A percentile compares a stretch with the other conserved stretches of the same genome.
phyloP scores from a whole-genome alignment of 1,284 basidiomycete species.

The Ceratobasidium sp. region DNA sequence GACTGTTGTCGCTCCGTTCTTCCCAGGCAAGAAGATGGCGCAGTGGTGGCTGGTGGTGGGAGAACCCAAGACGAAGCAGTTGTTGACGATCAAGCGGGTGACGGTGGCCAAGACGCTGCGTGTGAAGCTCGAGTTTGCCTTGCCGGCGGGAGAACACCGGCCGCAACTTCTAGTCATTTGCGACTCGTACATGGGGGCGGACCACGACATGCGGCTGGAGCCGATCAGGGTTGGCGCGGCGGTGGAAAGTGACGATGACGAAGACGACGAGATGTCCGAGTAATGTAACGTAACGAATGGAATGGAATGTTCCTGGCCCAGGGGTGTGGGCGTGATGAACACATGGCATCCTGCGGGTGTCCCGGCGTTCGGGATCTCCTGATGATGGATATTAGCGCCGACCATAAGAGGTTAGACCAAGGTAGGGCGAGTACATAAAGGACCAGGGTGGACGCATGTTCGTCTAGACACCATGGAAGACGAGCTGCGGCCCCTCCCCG shows the following conservation, averaged over 20 bases:
- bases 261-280: constrained; percentile 58
- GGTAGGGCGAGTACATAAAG: neutral
- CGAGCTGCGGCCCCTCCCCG: constrained; percentile 1
- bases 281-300: constrained; percentile 17
- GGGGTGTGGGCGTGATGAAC: neutral
- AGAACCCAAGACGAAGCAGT: constrained; percentile 71
- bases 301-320: neutral
- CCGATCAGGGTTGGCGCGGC: constrained; percentile 86
- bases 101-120: constrained; percentile 80
- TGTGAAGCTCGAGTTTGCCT: constrained; percentile 87
- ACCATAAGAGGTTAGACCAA: neutral
- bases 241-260: constrained; percentile 74
- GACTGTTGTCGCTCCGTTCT: constrained; percentile 88
- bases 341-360: neutral
- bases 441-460: neutral
- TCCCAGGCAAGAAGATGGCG: constrained; percentile 87
- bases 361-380: neutral
- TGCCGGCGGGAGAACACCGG: constrained; percentile 81
- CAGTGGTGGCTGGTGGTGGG: constrained; percentile 99
- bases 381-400: neutral
- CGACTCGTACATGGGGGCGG: constrained; percentile 88
- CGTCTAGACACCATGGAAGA: constrained; percentile 1
- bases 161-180: constrained; percentile 93
- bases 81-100: constrained; percentile 94
- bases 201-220: constrained; percentile 85